A percentile compares a stretch with the other conserved stretches of the same genome.
Conservation (phyloP, 2,329 filamentous ascomycete genomes). For the Onygenales sp. region DNA sequence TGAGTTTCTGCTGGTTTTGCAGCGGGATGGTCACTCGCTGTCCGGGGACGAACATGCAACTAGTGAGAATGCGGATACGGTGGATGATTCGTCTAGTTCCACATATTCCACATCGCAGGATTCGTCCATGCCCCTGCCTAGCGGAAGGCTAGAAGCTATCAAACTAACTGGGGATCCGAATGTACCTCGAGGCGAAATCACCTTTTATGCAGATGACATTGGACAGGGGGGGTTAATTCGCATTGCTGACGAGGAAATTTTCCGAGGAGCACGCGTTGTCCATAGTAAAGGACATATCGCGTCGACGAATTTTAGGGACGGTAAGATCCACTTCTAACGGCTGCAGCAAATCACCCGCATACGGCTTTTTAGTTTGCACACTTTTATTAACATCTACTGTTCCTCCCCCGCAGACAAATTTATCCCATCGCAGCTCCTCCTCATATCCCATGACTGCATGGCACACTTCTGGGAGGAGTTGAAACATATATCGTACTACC, state of each 20-base stretch:
- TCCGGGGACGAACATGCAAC: neutral
- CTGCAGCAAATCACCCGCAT: too few species aligned
- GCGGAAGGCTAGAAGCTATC: conserved; percentile 66
- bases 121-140: neutral
- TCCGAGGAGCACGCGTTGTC: conserved; percentile 66
- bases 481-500: conserved; percentile 36
- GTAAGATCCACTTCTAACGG: conserved; percentile 41
- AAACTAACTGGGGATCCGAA: conserved; percentile 91
- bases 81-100: neutral
- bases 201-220: conserved; percentile 72
- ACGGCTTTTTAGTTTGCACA: too few species aligned
- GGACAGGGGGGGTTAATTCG: conserved; percentile 55
- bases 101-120: neutral
- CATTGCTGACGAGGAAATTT: conserved; percentile 55
- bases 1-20: conserved; percentile 76
- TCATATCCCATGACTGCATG: conserved; percentile 66
- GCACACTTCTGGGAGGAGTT: conserved; percentile 72
- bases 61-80: neutral
- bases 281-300: conserved; percentile 70
- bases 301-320: conserved; percentile 57
- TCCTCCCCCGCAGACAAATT: conserved; percentile 51
- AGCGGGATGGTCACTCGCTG: conserved; percentile 44
- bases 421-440: conserved; percentile 64
- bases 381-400: neutral
- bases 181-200: conserved; percentile 75